A percentile compares a stretch with the other conserved stretches of the same genome.
Conservation (phyloP, 176 grass and related monocot species). For the Aechmea fasciata region DNA sequence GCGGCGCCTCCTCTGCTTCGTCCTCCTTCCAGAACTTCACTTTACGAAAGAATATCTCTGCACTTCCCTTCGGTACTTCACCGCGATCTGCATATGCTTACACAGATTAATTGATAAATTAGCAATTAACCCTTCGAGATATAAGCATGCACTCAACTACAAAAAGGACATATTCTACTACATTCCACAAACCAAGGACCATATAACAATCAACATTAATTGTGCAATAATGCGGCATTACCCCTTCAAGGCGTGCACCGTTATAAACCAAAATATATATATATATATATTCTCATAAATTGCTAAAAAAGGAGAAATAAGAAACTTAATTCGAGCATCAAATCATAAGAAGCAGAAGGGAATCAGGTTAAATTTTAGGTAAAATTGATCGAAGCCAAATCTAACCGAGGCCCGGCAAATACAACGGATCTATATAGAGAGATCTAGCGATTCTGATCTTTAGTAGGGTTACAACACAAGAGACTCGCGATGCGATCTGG, state of each 20-base stretch:
- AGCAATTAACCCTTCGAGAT: too few relatives aligned
- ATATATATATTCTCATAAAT: too few relatives aligned
- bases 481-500: background rate
- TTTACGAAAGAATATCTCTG: slow-evolving; percentile 99
- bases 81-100: slow-evolving; percentile 54
- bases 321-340: background rate
- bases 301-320: background rate
- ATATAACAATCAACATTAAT: too few relatives aligned
- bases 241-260: too few relatives aligned
- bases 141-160: background rate
- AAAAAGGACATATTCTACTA: background rate
- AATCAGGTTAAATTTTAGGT: too few relatives aligned
- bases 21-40: slow-evolving; percentile 99
- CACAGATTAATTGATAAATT: background rate
- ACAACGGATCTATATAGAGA: background rate
- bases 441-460: background rate
- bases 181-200: too few relatives aligned
- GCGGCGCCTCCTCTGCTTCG: slow-evolving; percentile 93
- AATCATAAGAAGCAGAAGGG: background rate
- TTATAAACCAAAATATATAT: too few relatives aligned
- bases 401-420: background rate
- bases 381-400: too few relatives aligned
- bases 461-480: background rate
- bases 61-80: slow-evolving; percentile 93
- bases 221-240: too few relatives aligned